A percentile compares a stretch with the other conserved stretches of the same genome.
Conservation (phyloP, 192 early-diverging fungal species). For the Haplosporangium gracile region DNA sequence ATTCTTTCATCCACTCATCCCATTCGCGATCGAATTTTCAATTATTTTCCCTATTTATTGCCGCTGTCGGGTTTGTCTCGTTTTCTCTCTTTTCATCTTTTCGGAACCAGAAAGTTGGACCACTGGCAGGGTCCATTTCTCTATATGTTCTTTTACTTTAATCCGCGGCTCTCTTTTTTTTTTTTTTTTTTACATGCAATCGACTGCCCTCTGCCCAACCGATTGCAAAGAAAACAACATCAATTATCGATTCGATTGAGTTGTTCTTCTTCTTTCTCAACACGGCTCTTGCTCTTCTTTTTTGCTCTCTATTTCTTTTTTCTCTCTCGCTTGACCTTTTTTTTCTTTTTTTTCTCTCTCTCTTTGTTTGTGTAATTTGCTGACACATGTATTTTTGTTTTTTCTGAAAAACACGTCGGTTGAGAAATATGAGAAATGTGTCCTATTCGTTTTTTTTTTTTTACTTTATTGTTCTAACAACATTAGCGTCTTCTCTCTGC, state of each 20-base stretch:
- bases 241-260: background rate
- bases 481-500: background rate
- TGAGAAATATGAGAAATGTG: background rate
- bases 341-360: background rate
- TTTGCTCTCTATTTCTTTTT: background rate
- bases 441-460: background rate
- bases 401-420: background rate
- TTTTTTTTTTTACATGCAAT: background rate
- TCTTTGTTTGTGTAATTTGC: constrained; percentile 26
- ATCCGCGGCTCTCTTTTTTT: background rate
- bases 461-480: background rate
- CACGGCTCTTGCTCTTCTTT: background rate
- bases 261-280: background rate
- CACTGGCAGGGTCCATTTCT: background rate
- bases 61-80: background rate
- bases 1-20: background rate
- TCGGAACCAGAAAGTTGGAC: background rate
- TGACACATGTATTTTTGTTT: constrained; percentile 29
- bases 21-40: background rate
- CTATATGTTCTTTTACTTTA: background rate
- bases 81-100: background rate
- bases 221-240: background rate
- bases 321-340: background rate
- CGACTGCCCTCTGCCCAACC: background rate
- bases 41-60: background rate